Evolutionary conservation across 2,329 filamentous ascomycete genomes (phyloP).

Genomic region (Neurospora sp.): DNA sequence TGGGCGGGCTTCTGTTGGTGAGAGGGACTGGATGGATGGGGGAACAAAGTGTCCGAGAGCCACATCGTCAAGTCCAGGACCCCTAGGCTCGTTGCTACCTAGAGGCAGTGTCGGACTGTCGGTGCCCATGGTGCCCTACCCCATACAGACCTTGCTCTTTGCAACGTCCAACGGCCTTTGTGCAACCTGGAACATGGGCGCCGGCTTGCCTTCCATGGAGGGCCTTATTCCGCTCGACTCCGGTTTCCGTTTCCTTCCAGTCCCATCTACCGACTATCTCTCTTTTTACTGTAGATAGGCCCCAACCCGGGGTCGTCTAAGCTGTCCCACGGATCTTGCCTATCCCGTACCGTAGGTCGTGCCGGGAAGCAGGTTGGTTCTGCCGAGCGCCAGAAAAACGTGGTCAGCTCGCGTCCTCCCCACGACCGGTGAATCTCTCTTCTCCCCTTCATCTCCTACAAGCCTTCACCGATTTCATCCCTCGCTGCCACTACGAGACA

Average conservation of each 20-base stretch:
- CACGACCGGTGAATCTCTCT: constrained; percentile 19
- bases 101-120: not conserved
- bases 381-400: constrained; percentile 5
- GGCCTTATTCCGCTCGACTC: not conserved
- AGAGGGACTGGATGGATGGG: not conserved
- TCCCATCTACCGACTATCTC: not conserved
- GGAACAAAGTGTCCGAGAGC: not conserved
- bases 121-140: not conserved
- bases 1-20: not conserved
- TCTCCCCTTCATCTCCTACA: constrained; percentile 16
- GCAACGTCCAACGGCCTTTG: not conserved
- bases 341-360: not conserved
- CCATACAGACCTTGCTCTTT: not conserved
- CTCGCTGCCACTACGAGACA: constrained; percentile 13
- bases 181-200: not conserved
- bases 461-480: constrained; percentile 18
- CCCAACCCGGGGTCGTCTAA: not conserved
- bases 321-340: not conserved
- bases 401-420: constrained; percentile 14
- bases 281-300: not conserved
- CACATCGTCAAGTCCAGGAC: not conserved
- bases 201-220: not conserved
- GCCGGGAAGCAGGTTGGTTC: not conserved
- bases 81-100: not conserved
- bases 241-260: not conserved